Evolutionary conservation across 345 rosid species (phyloP), one percentile per base, ranked within the genome.

Genomic region (Iberis pinnata): DNA sequence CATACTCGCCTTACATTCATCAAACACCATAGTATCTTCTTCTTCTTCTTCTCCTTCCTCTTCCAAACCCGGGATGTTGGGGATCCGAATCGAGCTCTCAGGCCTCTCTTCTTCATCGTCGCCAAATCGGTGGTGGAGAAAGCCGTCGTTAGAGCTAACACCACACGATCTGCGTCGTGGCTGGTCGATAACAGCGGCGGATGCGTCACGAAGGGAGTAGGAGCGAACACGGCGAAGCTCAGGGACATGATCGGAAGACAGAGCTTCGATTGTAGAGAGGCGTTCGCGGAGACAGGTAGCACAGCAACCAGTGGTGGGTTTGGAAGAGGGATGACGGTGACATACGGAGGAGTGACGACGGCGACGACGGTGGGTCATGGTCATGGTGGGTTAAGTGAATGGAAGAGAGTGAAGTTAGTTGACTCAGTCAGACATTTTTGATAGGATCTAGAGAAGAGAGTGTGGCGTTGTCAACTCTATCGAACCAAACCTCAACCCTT

Each of bases 211-310:
- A 22, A 49, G 4, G 29, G 71, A 65, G 64, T 37, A 53, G 1
- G 75, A 71, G 9, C 49, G 52, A 55, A 10, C 43, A 48, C 64
- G 68, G 2, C 64, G 68, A 29, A 71, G 71, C 39, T 65, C 60
- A 18, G 70, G 49, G 31, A 9, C 17, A 12, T 43, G 49, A 44
- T 47, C 60, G 50, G 33, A 29, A 42, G 74, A 37, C 25, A 75
- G 59, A 67, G 70, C 58, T 58, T 79, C 80, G 58, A 81, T 76
- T 32, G 72, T 68, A 58, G 89, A 68, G 60, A 87, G 93, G 47
- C 93, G 93, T 55, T 87, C 89, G 2, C 85, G 71, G 73, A 84
- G 96, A 48, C 93, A 87, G 43, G 80, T 43, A 37, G 89, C 76
- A 38, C 96, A 87, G 59, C 75, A 76, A 32, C 83, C 87, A n/a